Base-by-base conservation (phyloP, 2,329 filamentous ascomycete species). In the Thyridium curvatum region DNA sequence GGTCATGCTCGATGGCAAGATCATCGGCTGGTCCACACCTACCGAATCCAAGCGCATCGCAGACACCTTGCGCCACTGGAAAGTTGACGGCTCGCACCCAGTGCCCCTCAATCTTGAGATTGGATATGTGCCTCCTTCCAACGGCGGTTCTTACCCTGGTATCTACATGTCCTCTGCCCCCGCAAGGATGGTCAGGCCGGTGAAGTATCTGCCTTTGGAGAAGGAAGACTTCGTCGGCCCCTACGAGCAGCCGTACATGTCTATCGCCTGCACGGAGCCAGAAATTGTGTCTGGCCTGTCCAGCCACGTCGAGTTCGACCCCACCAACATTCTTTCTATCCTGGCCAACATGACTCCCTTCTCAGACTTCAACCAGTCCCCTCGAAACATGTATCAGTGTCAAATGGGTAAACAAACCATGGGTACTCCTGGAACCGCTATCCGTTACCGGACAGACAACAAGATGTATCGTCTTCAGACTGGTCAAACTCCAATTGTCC, bases 381-480 rank as follows among this genome's bases (percentile, higher is more conserved):
- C 93, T 2, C 77, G 93, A 75, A 98, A 98, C 66, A 97, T 97
- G 91, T 98, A 97, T 60, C 87, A 94, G 60, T 96, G 90, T 68
- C 93, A 97, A 72, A 97, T 97, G 93, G 89, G 88, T 68, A 98
- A 98, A 62, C 93, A 98, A 68, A 90, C 91, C 1, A 98, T 98
- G 93, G 93, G 93, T 61, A 97, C 93, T 17, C 89, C 91, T 4
- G 90, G 85, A 41, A 86, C 90, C 8, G 84, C 91, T 3, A 70
- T 91, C 46, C 76, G 80, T 41, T 86, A 94, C 65, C 82, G 93
- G 56, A 94, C 90, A 35, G 93, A 98, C 67, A 97, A 98, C 77
- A 98, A 98, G 68, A 79, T 86, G 52, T 98, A 98, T 64, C 81
- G 86, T 46, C 67, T 98, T 33, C 93, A 97, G 64, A 96, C 90